These are phyloP conservation scores for Colletotrichum higginsianum DNA, from an alignment of 2,329 filamentous ascomycete genomes.

Conservation along the genomic window DNA sequence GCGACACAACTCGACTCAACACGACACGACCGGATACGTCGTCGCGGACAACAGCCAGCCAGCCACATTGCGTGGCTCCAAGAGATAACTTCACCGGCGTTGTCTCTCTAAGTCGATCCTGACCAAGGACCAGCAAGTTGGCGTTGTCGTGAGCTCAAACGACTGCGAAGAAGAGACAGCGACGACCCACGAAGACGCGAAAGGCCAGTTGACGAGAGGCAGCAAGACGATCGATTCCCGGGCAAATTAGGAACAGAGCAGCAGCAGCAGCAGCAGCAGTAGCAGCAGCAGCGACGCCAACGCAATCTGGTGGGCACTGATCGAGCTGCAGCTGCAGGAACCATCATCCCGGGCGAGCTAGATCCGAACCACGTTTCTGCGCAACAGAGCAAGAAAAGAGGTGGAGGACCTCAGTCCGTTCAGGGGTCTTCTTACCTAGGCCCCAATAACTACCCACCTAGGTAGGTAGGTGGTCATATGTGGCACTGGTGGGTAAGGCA, in stretches of 20 bases:
- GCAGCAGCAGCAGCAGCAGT: neutral
- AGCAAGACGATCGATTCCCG: neutral
- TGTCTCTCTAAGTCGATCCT: neutral
- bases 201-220: neutral
- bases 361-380: slow-evolving; percentile 7
- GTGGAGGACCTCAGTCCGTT: neutral
- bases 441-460: neutral
- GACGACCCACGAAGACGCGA: neutral
- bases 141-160: neutral
- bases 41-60: slow-evolving; percentile 1
- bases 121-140: neutral
- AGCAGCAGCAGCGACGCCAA: neutral
- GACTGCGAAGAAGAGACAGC: neutral
- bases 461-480: neutral
- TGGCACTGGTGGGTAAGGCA: neutral
- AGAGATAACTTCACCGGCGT: neutral
- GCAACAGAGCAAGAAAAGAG: neutral
- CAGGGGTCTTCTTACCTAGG: no score
- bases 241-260: neutral
- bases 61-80: no score
- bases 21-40: neutral
- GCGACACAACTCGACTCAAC: neutral
- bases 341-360: slow-evolving; percentile 3
- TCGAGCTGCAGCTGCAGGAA: slow-evolving; percentile 10
- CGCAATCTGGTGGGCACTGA: slow-evolving; percentile 2